Base-by-base conservation (phyloP, 345 rosid species). In the Eutrema heterophyllum region DNA sequence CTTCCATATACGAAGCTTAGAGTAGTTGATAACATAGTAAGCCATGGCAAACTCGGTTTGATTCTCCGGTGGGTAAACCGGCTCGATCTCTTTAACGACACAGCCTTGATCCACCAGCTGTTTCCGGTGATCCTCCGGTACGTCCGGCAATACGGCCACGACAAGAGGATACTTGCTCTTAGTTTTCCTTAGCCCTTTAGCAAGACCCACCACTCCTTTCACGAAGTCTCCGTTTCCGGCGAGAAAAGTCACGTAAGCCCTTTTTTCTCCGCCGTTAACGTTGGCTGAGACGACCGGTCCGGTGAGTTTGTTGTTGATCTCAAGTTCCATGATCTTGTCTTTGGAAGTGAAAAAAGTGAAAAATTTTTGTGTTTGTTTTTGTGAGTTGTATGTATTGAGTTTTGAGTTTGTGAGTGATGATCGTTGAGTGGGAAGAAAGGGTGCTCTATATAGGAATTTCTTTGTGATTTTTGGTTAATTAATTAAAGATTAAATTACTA, bases 1-100 rank as follows among this genome's bases (percentile, higher is more conserved):
- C 86, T 89, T 83, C 96, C 96, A 89, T 8, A 89, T 89, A 70
- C 96, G 89, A 49, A 89, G 90, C 77, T 89, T 87, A 74, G 90
- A 86, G 81, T 89, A 89, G 79, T 87, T 89, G 81, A 89, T 87
- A 52, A 89, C 93, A 26, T 89, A 89, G 50, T 89, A 85, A 32
- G 87, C 85, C 96, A 89, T 86, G 62, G 93, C 92, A 9, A 87
- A 89, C 68, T 79, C 81, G 9, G 96, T 89, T 75, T 87, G 88
- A 54, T 83, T 89, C 72, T 83, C 85, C 1, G 96, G 93, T 4
- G 96, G 96, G 50, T 87, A 68, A 13, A 89, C 83, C 1, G 92
- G 91, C 45, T 74, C 79, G 10, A 89, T 89, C 79, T 85, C 92
- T 38, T 71, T 65, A 24, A 89, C 64, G 9, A 87, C 72, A 68